phyloP scores from a whole-genome alignment of 306 rosid species.

The Castanospermum australe region DNA sequence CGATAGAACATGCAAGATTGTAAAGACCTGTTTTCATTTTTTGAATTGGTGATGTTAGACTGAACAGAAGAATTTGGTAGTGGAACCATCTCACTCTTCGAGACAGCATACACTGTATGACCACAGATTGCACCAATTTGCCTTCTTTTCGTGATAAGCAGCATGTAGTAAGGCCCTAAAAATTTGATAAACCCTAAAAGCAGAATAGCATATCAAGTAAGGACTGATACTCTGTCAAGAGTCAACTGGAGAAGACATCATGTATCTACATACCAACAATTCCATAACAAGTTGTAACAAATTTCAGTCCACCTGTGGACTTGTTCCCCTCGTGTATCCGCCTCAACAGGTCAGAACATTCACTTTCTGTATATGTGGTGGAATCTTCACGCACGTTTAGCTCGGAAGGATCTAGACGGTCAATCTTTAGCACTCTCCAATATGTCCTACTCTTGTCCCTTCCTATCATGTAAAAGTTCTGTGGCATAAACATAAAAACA shows the following conservation, averaged over 20 bases:
- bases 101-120: constrained; percentile 74
- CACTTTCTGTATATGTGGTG: constrained; percentile 73
- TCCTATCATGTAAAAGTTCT: constrained; percentile 97
- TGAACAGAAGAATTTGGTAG: constrained; percentile 81
- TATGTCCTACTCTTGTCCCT: constrained; percentile 80
- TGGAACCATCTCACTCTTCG: constrained; percentile 89
- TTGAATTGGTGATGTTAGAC: constrained; percentile 61
- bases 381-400: constrained; percentile 79
- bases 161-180: constrained; percentile 94
- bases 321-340: constrained; percentile 93
- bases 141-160: constrained; percentile 89
- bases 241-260: constrained; percentile 3
- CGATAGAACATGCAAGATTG: constrained; percentile 49
- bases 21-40: constrained; percentile 90
- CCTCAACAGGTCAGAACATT: constrained; percentile 86
- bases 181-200: constrained; percentile 81
- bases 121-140: constrained; percentile 92
- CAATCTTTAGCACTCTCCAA: constrained; percentile 93
- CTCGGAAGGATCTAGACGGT: constrained; percentile 77
- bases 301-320: constrained; percentile 86
- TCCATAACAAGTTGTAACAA: constrained; percentile 91
- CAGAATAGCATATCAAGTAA: constrained; percentile 29
- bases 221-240: constrained; percentile 5
- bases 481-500: constrained; percentile 32
- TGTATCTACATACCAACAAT: constrained; percentile 68